Conservation (phyloP, 805 yeast genomes). For the Saturnispora serradocipensis region DNA sequence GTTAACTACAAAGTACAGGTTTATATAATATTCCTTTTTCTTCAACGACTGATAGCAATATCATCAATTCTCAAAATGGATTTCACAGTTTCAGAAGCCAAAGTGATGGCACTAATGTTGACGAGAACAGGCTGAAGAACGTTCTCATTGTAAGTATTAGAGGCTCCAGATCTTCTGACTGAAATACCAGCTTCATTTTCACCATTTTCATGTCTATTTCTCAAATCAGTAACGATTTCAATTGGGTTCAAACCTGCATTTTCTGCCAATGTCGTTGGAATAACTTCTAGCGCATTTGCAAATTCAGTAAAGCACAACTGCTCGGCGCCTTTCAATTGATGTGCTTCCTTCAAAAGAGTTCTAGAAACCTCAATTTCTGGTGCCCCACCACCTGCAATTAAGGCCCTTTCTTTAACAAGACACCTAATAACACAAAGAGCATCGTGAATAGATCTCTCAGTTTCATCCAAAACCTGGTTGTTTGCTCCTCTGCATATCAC, state of each 20-base stretch:
- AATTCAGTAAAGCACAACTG: conserved; percentile 87
- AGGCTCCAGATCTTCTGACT: conserved; percentile 87
- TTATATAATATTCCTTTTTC: neutral
- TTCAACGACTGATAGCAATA: conserved; percentile 78
- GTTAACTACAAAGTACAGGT: conserved; percentile 3
- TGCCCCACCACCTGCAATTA: conserved; percentile 99
- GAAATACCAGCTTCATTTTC: conserved; percentile 93
- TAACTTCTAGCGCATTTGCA: conserved; percentile 84
- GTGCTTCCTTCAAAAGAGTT: conserved; percentile 60
- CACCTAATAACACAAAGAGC: conserved; percentile 91
- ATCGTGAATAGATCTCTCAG: conserved; percentile 95
- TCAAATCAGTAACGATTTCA: conserved; percentile 82
- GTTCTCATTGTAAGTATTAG: conserved; percentile 86
- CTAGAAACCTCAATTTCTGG: conserved; percentile 89
- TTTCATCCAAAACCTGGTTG: conserved; percentile 80
- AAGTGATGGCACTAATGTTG: conserved; percentile 83
- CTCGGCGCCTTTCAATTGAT: conserved; percentile 71
- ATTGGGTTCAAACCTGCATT: conserved; percentile 91
- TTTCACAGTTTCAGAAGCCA: conserved; percentile 95
- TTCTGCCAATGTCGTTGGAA: conserved; percentile 91
- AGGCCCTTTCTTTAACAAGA: conserved; percentile 76
- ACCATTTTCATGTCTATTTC: conserved; percentile 86
- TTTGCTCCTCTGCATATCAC: conserved; percentile 95
- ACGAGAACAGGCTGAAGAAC: conserved; percentile 95
- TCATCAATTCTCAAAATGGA: conserved; percentile 95